Evolutionary conservation across 225 moss, liverwort and hornwort species (phyloP).

Genomic region (Antitrichia curtipendula): DNA sequence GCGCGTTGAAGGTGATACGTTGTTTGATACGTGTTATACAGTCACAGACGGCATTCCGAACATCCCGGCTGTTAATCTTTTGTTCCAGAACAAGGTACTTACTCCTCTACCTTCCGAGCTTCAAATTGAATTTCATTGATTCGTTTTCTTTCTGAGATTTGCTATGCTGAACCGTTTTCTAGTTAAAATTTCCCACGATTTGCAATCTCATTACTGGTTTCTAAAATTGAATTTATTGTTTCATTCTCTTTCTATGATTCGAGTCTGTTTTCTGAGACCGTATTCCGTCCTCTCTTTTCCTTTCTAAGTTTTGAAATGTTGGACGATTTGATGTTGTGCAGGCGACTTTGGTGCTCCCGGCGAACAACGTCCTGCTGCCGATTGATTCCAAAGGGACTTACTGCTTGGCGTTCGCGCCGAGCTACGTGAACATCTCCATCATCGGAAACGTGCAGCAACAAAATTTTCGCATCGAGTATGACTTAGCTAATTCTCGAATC

Average conservation of each 20-base stretch:
- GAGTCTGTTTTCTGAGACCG: not conserved
- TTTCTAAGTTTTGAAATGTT: not conserved
- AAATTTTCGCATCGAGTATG: conserved; percentile 63
- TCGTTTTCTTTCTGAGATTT: not conserved
- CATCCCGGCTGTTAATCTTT: conserved; percentile 16
- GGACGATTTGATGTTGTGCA: not conserved
- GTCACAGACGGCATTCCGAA: not conserved
- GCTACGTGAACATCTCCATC: conserved; percentile 51
- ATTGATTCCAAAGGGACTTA: conserved; percentile 34
- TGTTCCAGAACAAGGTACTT: conserved; percentile 19
- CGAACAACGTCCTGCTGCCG: conserved; percentile 57
- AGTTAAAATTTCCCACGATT: not conserved
- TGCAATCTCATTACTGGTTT: not conserved
- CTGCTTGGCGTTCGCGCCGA: conserved; percentile 53
- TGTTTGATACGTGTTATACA: conserved; percentile 63
- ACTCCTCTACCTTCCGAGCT: not conserved
- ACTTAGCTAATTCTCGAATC: conserved; percentile 34
- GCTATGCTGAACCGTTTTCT: not conserved
- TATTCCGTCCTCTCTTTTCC: not conserved
- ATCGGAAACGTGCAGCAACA: conserved; percentile 79
- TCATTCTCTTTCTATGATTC: not conserved
- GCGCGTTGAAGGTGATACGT: conserved; percentile 13
- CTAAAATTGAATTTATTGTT: no score
- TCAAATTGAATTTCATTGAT: not conserved
- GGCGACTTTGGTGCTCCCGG: conserved; percentile 33